Evolutionary conservation across 225 moss, liverwort and hornwort genomes (phyloP).

Genomic region (Climacium dendroides): DNA sequence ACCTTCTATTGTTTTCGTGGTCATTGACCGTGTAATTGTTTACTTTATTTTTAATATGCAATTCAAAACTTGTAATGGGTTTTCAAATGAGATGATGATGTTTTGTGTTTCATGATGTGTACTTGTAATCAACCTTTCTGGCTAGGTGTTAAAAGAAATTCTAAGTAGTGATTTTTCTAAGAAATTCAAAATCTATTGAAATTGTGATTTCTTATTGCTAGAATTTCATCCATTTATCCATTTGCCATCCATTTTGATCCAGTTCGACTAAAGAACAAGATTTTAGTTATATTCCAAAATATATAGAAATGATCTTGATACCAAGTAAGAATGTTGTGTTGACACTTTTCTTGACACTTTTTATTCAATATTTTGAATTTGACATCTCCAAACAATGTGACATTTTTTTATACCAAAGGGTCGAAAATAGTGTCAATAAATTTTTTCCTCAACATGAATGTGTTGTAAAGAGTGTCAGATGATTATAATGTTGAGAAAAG

Average conservation of each 20-base stretch:
- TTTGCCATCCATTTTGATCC: background rate
- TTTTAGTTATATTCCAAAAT: background rate
- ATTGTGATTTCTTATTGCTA: background rate
- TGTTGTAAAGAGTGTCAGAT: background rate
- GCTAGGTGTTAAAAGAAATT: too few species aligned
- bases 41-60: background rate
- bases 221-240: background rate
- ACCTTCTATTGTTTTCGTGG: rapidly evolving
- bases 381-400: background rate
- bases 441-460: background rate
- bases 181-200: background rate
- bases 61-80: rapidly evolving
- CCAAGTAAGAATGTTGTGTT: background rate
- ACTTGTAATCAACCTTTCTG: background rate
- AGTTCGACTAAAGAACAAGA: background rate
- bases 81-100: background rate
- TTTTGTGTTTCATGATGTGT: background rate
- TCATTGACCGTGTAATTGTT: background rate
- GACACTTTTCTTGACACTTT: background rate
- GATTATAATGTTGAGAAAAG: background rate
- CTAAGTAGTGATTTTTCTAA: background rate
- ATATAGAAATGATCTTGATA: background rate
- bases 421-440: background rate
- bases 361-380: too few species aligned
- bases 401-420: too few species aligned